Conservation (phyloP, 169 alveolate species). For the Eimeria necatrix region DNA sequence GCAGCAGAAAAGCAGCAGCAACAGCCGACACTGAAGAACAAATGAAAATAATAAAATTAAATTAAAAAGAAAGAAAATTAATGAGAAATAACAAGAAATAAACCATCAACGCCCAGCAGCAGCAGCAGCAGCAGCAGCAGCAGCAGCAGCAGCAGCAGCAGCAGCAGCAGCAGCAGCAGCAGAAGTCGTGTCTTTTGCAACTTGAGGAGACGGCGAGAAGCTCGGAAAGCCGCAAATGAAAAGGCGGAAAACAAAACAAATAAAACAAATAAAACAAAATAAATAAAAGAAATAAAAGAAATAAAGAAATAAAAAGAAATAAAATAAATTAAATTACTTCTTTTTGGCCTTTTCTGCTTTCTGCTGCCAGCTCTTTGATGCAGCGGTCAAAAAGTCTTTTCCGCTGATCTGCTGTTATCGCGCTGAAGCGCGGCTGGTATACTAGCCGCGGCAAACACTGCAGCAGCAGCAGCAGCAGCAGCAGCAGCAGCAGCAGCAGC, state of each 20-base stretch:
- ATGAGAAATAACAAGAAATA: not conserved
- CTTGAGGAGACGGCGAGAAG: too few species aligned
- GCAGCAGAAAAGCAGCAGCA: not conserved
- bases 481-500: not conserved
- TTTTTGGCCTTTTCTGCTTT: constrained; percentile 53
- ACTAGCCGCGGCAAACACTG: constrained; percentile 73
- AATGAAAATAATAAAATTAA: too few species aligned
- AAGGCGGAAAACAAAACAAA: too few species aligned
- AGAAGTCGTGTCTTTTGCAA: too few species aligned
- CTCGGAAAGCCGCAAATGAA: not conserved
- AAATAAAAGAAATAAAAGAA: too few species aligned
- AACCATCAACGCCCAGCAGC: not conserved
- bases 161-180: too few species aligned
- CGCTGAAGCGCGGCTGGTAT: constrained; percentile 73
- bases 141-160: not conserved
- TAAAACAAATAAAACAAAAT: too few species aligned
- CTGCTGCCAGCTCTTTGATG: constrained; percentile 67
- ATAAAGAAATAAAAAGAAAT: not conserved
- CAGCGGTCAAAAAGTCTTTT: constrained; percentile 73
- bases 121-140: not conserved
- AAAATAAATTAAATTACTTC: constrained; percentile 41
- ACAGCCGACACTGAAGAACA: too few species aligned
- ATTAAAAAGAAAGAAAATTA: too few species aligned
- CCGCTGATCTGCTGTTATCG: constrained; percentile 73
- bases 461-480: not conserved